Evolutionary conservation across 495 filamentous ascomycete species (phyloP), one percentile per base, ranked within the genome.

Genomic region (Bryoglossum gracile): DNA sequence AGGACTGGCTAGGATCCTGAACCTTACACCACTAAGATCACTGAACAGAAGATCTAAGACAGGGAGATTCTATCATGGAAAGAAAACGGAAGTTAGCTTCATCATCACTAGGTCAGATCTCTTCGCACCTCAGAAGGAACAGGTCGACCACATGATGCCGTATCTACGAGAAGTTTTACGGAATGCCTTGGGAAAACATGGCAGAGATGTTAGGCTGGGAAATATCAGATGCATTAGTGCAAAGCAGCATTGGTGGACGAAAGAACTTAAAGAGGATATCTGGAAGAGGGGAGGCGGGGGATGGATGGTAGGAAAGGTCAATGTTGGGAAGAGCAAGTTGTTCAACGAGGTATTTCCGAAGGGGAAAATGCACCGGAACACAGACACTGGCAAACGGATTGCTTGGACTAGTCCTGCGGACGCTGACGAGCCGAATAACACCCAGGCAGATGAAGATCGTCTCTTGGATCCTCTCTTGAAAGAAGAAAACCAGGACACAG

Each of bases 231-330:
- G 86, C 63, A 84, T 96, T 11, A 94, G 87, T 61, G 77, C 89
- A 9, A 84, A 86, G 50, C 70, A 84, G 47, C 74, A 75, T 16
- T 95, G 90, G 90, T 94, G 89, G 89, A 95, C 85, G 0, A 85
- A 77, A 55, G 69, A 83, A 32, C 67, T 95, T 52, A 95, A 89
- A 63, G 84, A 94, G 57, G 80, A 88, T 22, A 87, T 95, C 38
- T 84, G 74, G 66, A 67, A 79, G 26, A 78, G 87, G 32, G 87
- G 83, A 8, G 89, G 91, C 2, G 94, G 83, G 4, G 76, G 86
- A n/a, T 99, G 92, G 92, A 81, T 99, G 71, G 87, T 97, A 19
- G 92, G 94, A n/a, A 95, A 90, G 57, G 87, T 84, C 43, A 99
- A 99, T 60, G 92, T 97, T 21, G 92, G 92, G 11, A 99, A 99